Percentiles rank a stretch among this genome's conserved stretches.
phyloP scores from a whole-genome alignment of 805 yeast species.

The Komagataella mondaviorum region DNA sequence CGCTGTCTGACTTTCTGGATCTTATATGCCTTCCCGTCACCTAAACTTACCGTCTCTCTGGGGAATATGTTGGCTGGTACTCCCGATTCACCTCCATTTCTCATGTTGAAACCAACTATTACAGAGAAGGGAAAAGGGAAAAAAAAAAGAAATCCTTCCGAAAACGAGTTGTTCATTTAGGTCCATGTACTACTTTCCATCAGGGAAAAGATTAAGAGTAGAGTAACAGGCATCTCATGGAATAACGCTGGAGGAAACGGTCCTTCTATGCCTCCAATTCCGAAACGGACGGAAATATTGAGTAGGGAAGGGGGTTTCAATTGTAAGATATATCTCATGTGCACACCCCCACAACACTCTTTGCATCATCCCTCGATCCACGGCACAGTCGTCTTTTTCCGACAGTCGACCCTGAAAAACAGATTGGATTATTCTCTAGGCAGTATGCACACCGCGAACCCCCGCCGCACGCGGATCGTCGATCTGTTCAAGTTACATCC shows the following conservation, averaged over 20 bases:
- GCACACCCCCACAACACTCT: background rate
- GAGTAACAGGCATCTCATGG: background rate
- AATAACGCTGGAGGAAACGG: background rate
- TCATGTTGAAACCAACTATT: background rate
- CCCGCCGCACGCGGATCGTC: no score
- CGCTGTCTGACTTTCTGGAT: constrained; percentile 50
- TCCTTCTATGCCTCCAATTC: background rate
- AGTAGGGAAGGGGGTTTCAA: background rate
- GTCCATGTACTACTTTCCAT: background rate
- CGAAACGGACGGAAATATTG: background rate
- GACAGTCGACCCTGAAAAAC: background rate
- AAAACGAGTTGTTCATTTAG: background rate
- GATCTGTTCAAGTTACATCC: background rate
- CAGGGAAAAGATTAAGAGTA: background rate
- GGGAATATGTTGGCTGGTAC: background rate
- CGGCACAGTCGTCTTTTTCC: background rate
- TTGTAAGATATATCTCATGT: background rate
- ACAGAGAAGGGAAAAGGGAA: background rate
- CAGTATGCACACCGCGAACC: no score
- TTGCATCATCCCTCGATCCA: background rate
- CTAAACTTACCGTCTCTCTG: background rate
- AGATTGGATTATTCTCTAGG: background rate
- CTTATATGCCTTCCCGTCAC: constrained; percentile 30
- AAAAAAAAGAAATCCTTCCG: background rate
- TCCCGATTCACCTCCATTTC: background rate